phyloP scores from a whole-genome alignment of 164 flowering plant species.

The Nymphaea thermarum region DNA sequence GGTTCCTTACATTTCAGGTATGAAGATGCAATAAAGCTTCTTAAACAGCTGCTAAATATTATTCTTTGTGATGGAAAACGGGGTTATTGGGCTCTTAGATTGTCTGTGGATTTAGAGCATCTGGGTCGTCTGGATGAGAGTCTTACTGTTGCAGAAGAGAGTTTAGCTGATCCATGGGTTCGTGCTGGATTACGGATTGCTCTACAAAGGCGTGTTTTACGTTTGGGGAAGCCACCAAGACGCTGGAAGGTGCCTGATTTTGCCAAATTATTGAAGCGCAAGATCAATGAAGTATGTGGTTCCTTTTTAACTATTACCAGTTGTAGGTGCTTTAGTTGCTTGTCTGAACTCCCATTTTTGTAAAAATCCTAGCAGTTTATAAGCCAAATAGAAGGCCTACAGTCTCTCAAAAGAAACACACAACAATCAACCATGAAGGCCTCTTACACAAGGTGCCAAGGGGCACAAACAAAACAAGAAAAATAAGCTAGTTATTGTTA shows the following conservation, averaged over 20 bases:
- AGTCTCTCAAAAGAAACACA: too few relatives aligned
- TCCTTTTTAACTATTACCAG: background rate
- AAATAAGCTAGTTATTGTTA: too few relatives aligned
- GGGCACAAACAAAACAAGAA: too few relatives aligned
- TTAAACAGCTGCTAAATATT: slow-evolving; percentile 32
- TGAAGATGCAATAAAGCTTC: slow-evolving; percentile 49
- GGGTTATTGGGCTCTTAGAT: slow-evolving; percentile 85
- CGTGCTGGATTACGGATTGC: slow-evolving; percentile 92
- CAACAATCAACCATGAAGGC: too few relatives aligned
- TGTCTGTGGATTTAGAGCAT: slow-evolving; percentile 85
- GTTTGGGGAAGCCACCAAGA: slow-evolving; percentile 91
- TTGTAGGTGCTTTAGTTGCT: too few relatives aligned
- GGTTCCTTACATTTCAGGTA: slow-evolving; percentile 32
- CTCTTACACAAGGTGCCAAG: too few relatives aligned
- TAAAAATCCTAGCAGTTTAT: too few relatives aligned
- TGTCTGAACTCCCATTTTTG: too few relatives aligned
- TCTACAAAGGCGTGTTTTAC: slow-evolving; percentile 72
- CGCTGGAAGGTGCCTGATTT: slow-evolving; percentile 85
- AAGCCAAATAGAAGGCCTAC: too few relatives aligned
- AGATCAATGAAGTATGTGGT: slow-evolving; percentile 58
- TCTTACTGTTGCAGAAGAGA: slow-evolving; percentile 76
- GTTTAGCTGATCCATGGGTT: slow-evolving; percentile 72
- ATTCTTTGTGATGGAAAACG: slow-evolving; percentile 61
- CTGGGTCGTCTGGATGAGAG: slow-evolving; percentile 57
- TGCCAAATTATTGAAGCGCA: slow-evolving; percentile 45